These are phyloP conservation scores for Blastocystis sp. DNA, from an alignment of 352 stramenopile genomes.

Conservation along the genomic window DNA sequence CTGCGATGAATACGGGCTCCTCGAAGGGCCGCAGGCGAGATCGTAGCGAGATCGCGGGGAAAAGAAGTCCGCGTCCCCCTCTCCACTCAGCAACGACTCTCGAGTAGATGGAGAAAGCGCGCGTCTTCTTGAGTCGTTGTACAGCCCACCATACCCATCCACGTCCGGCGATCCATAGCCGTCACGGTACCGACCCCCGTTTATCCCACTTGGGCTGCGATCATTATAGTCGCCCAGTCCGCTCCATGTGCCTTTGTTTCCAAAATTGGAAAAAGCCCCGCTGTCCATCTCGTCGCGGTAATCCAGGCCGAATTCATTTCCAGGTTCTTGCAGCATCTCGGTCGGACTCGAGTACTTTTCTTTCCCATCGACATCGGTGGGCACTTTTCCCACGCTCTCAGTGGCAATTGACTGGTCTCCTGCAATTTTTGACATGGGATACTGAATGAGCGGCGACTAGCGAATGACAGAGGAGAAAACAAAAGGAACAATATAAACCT, in stretches of 20 bases:
- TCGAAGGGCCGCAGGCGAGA: not conserved
- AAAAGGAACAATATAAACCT: not conserved
- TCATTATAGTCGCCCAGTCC: not conserved
- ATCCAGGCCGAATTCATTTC: not conserved
- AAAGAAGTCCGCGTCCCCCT: not conserved
- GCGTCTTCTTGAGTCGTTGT: not conserved
- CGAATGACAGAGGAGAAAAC: not conserved
- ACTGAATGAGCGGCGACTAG: not conserved
- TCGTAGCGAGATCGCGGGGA: slow-evolving; percentile 65
- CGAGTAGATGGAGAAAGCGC: not conserved
- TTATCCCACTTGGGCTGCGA: not conserved
- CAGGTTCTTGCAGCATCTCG: not conserved
- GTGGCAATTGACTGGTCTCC: not conserved
- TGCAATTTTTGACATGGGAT: not conserved
- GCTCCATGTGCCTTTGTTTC: not conserved
- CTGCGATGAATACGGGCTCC: not conserved
- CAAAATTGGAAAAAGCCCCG: not conserved
- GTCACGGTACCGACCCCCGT: not conserved
- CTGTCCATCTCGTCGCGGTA: not conserved
- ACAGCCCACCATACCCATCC: not conserved
- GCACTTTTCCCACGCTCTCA: not conserved
- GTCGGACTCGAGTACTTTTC: not conserved
- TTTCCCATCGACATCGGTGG: too few relatives aligned
- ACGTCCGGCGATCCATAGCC: not conserved
- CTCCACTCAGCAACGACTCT: not conserved